phyloP scores from a whole-genome alignment of 2,329 filamentous ascomycete genomes.

The Juglanconis juglandina region DNA sequence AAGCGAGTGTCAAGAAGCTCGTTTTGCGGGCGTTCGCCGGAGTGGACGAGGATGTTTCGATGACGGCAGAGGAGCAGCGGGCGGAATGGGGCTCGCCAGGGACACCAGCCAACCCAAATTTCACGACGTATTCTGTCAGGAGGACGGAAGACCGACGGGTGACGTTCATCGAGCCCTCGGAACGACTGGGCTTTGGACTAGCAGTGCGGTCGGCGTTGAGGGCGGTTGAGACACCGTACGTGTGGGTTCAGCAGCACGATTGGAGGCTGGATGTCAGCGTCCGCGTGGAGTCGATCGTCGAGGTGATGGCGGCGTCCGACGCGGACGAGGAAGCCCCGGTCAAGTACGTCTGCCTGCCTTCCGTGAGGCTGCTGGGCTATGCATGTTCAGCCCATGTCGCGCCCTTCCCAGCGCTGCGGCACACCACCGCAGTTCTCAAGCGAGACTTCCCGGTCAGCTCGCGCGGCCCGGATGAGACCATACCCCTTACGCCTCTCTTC shows the following conservation, averaged over 20 bases:
- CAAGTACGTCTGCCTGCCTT: slow-evolving; percentile 52
- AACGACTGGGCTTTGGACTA: slow-evolving; percentile 50
- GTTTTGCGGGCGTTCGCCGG: slow-evolving; percentile 30
- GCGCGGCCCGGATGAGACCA: slow-evolving; percentile 4
- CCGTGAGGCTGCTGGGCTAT: slow-evolving; percentile 49
- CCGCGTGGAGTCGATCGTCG: slow-evolving; percentile 40
- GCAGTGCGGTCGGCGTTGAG: slow-evolving; percentile 51
- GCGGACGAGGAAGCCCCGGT: slow-evolving; percentile 32
- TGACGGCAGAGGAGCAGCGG: slow-evolving; percentile 24
- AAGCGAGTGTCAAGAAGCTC: slow-evolving; percentile 42
- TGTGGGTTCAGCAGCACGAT: slow-evolving; percentile 58
- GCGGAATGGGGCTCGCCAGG: slow-evolving; percentile 47
- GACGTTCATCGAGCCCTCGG: slow-evolving; percentile 46
- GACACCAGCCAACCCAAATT: slow-evolving; percentile 30
- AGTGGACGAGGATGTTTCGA: background rate
- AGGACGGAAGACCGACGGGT: slow-evolving; percentile 35
- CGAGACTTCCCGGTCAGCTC: slow-evolving; percentile 31
- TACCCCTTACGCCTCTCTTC: slow-evolving; percentile 53
- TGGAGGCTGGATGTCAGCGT: slow-evolving; percentile 47
- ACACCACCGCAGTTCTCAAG: slow-evolving; percentile 40
- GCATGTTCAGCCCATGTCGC: slow-evolving; percentile 44
- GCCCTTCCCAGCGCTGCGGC: slow-evolving; percentile 38
- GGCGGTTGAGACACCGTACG: slow-evolving; percentile 44
- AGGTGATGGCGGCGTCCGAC: slow-evolving; percentile 41
- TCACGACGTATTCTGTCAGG: slow-evolving; percentile 34